Evolutionary conservation across 1,139 yeast genomes (phyloP).

Genomic region (Scheffersomyces insectosa): DNA sequence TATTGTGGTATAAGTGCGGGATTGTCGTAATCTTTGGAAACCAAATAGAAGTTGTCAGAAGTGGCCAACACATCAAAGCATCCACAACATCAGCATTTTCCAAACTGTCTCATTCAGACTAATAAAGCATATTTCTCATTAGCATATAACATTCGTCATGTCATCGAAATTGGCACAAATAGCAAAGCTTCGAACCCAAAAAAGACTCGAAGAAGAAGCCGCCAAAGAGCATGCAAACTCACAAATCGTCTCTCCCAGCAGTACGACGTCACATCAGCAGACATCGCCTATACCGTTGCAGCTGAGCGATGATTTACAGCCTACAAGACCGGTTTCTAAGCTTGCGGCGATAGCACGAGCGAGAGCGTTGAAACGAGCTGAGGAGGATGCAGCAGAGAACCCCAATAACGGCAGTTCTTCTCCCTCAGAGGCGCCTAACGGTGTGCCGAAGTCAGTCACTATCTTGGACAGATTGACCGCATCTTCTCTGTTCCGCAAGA

Average conservation of each 20-base stretch:
- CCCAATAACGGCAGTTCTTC: neutral
- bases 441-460: conserved; percentile 7
- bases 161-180: conserved; percentile 15
- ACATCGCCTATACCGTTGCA: neutral
- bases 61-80: no score
- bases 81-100: neutral
- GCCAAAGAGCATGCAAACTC: neutral
- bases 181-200: conserved; percentile 12
- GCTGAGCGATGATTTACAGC: neutral
- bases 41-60: no score
- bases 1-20: no score
- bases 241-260: neutral
- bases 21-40: no score
- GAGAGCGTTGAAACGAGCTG: conserved; percentile 21
- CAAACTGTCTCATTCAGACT: neutral
- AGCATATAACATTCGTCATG: no score
- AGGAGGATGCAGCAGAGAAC: neutral
- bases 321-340: conserved; percentile 27
- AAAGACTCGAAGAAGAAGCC: neutral
- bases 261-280: neutral
- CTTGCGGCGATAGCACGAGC: conserved; percentile 51
- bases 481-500: neutral
- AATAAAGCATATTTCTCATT: no score
- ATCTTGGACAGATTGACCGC: conserved; percentile 9
- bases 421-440: no score